These are phyloP conservation scores for Syzygium jambos DNA, from an alignment of 345 rosid genomes.

Conservation along the genomic window DNA sequence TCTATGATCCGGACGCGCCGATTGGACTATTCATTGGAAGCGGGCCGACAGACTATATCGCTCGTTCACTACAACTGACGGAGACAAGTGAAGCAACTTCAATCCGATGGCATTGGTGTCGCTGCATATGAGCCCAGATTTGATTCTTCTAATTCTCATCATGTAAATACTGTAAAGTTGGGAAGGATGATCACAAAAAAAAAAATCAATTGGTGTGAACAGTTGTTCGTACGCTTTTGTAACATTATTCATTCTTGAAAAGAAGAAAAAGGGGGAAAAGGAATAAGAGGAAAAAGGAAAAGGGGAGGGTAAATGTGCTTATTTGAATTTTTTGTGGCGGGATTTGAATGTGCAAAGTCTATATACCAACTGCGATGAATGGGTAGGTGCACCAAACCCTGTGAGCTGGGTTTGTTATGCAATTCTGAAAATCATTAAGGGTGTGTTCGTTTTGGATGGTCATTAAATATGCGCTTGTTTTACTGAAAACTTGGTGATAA, in stretches of 20 bases:
- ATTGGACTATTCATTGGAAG: background rate
- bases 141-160: conserved; percentile 23
- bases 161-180: conserved; percentile 72
- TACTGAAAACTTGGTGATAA: background rate
- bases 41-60: background rate
- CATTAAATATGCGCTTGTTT: background rate
- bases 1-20: background rate
- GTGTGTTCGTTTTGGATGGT: too few species aligned
- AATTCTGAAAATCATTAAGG: too few species aligned
- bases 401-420: background rate
- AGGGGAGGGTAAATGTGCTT: background rate
- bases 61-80: background rate
- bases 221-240: conserved; percentile 39
- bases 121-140: conserved; percentile 14
- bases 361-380: background rate
- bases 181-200: conserved; percentile 6
- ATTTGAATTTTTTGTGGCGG: background rate
- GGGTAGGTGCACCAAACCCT: background rate
- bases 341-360: background rate
- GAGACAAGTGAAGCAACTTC: background rate
- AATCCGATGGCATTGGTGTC: background rate
- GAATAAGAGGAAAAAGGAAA: background rate
- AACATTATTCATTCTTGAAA: conserved; percentile 59
- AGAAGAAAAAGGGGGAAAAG: background rate
- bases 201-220: conserved; percentile 31